Conservation (phyloP, 768 basidiomycete genomes). For the Termitomyces sp. region DNA sequence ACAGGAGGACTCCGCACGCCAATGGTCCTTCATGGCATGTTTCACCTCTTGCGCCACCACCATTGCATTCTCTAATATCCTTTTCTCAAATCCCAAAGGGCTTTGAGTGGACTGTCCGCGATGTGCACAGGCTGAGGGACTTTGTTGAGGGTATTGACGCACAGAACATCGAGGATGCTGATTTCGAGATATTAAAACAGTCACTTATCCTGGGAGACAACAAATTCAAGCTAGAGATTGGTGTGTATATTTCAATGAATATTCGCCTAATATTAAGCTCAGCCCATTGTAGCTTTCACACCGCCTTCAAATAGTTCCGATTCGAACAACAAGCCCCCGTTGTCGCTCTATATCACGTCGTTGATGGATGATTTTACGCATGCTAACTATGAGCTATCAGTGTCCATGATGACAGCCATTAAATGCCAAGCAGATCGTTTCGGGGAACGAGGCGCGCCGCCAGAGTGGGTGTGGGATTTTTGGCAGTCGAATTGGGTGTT, state of each 20-base stretch:
- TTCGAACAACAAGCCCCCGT: conserved; percentile 28
- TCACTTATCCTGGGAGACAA: conserved; percentile 66
- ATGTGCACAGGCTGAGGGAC: conserved; percentile 52
- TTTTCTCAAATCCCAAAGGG: conserved; percentile 35
- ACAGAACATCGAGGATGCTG: conserved; percentile 30
- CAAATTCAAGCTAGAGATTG: conserved; percentile 70
- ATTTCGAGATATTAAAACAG: conserved; percentile 61
- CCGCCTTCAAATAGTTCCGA: conserved; percentile 20
- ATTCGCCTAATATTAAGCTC: neutral
- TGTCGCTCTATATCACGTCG: conserved; percentile 67
- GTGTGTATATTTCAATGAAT: conserved; percentile 30
- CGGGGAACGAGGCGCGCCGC: conserved; percentile 59
- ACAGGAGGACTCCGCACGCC: conserved; percentile 49
- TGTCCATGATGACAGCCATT: conserved; percentile 72
- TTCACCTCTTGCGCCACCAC: neutral
- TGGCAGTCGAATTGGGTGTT: conserved; percentile 74
- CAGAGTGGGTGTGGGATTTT: conserved; percentile 72
- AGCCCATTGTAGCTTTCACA: conserved; percentile 15
- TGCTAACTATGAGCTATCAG: conserved; percentile 52
- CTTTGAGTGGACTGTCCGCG: conserved; percentile 68
- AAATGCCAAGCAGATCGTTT: conserved; percentile 57
- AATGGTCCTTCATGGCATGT: conserved; percentile 63
- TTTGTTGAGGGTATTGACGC: conserved; percentile 46
- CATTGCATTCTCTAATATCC: conserved; percentile 1
- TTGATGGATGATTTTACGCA: conserved; percentile 59